Evolutionary conservation across 192 early-diverging fungal species (phyloP).

Genomic region (Diversispora epigaea): DNA sequence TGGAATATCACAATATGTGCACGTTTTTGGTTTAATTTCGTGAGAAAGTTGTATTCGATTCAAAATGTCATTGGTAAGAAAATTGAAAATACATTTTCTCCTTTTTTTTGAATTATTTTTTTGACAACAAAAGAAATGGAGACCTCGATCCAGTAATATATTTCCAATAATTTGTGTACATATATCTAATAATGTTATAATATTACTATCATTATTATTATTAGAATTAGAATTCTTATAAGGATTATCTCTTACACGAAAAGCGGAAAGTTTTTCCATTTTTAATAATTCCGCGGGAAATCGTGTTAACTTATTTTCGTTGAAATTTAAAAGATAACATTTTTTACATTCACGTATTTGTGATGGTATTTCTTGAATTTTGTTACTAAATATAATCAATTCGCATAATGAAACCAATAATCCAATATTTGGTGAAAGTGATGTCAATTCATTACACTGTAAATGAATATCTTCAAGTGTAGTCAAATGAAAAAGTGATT

Average conservation of each 20-base stretch:
- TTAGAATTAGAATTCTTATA: conserved; percentile 4
- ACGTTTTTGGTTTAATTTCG: not conserved
- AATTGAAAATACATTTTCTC: conserved; percentile 3
- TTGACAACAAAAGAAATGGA: not conserved
- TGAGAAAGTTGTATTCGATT: not conserved
- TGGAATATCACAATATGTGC: not conserved
- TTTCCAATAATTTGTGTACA: conserved; percentile 9
- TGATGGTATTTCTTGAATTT: conserved; percentile 33
- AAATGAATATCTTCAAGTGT: conserved; percentile 39
- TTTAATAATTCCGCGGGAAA: conserved; percentile 35
- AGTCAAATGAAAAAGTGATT: conserved; percentile 35
- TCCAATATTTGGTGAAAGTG: conserved; percentile 37
- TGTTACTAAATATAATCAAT: conserved; percentile 40
- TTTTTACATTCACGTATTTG: conserved; percentile 33
- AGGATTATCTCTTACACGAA: conserved; percentile 37
- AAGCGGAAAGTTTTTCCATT: conserved; percentile 7
- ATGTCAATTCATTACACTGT: conserved; percentile 34
- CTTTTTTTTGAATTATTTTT: not conserved
- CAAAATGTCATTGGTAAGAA: conserved; percentile 1
- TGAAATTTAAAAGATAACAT: conserved; percentile 37
- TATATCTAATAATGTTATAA: conserved; percentile 18
- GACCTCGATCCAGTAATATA: not conserved
- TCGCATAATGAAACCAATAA: conserved; percentile 31
- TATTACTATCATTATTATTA: not conserved
- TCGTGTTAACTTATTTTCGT: conserved; percentile 33